A percentile compares a stretch with the other conserved stretches of the same genome.
These are phyloP conservation scores for Saposhnikovia divaricata DNA, from an alignment of 129 eudicot species.

Conservation along the genomic window DNA sequence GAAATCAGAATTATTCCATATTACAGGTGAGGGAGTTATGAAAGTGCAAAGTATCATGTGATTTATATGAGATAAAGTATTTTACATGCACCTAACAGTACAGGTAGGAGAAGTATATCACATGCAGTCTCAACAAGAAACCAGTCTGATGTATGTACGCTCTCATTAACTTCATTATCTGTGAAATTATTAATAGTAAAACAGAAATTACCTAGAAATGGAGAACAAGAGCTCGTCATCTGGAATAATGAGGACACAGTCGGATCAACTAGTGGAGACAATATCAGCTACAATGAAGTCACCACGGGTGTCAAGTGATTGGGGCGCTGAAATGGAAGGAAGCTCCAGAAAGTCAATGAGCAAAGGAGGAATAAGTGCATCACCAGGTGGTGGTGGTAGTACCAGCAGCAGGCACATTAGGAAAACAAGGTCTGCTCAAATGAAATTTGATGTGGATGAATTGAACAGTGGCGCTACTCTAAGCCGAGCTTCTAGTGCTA, in stretches of 20 bases:
- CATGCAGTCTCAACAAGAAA: conserved; percentile 2
- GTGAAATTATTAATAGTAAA: background rate
- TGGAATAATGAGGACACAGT: conserved; percentile 57
- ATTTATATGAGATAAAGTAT: background rate
- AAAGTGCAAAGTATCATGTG: conserved; percentile 1
- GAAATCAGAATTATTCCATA: background rate
- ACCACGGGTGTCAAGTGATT: conserved; percentile 23
- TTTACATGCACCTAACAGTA: background rate
- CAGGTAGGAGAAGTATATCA: background rate
- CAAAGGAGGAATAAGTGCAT: conserved; percentile 36
- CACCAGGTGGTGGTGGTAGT: conserved; percentile 43
- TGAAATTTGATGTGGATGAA: conserved; percentile 72
- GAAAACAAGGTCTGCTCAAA: conserved; percentile 81
- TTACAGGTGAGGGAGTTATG: conserved; percentile 4
- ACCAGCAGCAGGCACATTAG: conserved; percentile 65
- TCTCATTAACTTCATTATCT: background rate
- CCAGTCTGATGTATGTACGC: background rate
- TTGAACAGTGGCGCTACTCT: conserved; percentile 78
- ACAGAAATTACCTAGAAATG: background rate
- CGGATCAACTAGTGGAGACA: conserved; percentile 70
- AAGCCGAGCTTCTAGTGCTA: conserved; percentile 91
- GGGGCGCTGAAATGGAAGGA: conserved; percentile 19
- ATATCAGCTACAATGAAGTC: conserved; percentile 47
- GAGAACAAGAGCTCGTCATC: background rate
- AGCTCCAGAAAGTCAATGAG: conserved; percentile 60